These are phyloP conservation scores for Rhizoctonia solani DNA, from an alignment of 1,284 basidiomycete genomes.

Conservation along the genomic window DNA sequence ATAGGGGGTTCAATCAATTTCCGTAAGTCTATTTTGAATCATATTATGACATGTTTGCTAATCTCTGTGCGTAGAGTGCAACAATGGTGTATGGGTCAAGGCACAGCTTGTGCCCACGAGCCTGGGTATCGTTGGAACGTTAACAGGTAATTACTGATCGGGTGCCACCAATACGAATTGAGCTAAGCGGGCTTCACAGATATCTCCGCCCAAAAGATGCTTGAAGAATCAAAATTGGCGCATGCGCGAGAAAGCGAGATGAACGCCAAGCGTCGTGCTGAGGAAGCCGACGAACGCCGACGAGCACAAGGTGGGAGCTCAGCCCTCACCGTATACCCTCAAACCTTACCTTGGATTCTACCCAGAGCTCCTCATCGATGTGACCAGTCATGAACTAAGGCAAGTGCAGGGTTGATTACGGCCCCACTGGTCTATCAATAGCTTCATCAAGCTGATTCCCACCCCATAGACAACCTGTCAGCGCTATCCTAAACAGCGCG, in stretches of 20 bases:
- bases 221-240: slow-evolving; percentile 41
- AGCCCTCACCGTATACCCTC: not conserved
- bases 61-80: slow-evolving; percentile 37
- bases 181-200: slow-evolving; percentile 35
- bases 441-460: not conserved
- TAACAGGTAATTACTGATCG: slow-evolving; percentile 30
- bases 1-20: slow-evolving; percentile 39
- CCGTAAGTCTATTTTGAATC: slow-evolving; percentile 33
- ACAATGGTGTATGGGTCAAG: slow-evolving; percentile 37
- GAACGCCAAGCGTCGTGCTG: slow-evolving; percentile 41
- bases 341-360: slow-evolving; percentile 40
- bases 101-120: slow-evolving; percentile 6
- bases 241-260: slow-evolving; percentile 43
- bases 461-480: slow-evolving; percentile 41
- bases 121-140: slow-evolving; percentile 21
- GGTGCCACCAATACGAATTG: not conserved
- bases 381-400: slow-evolving; percentile 43
- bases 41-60: not conserved
- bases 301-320: slow-evolving; percentile 41
- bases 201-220: slow-evolving; percentile 42
- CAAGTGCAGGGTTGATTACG: not conserved
- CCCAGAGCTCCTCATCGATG: slow-evolving; percentile 43
- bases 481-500: slow-evolving; percentile 43
- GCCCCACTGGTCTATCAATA: not conserved
- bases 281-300: slow-evolving; percentile 43